Base-by-base conservation (phyloP, 345 rosid genomes). In the Lepidium aucheri region DNA sequence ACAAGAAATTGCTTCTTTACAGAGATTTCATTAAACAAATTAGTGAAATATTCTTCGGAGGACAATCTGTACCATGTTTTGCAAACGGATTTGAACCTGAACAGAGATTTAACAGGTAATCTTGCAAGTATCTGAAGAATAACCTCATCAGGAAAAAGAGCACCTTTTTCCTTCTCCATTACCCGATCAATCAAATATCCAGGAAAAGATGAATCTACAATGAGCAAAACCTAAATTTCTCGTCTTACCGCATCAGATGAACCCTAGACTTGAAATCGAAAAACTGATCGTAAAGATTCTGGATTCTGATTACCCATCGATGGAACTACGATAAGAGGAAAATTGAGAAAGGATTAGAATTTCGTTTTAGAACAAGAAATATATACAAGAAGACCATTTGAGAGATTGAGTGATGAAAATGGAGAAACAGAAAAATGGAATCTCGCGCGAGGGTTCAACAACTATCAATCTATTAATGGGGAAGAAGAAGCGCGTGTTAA, bases 101-200 rank as follows among this genome's bases (percentile, higher is more conserved):
- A 79, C 7, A 92, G 78, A 2, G 87, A 74, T 75, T 87, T 89
- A 16, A 83, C 79, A 39, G 97, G 98, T 78, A 92, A 74, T 74
- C 97, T 79, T 0, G 85, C 79, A 20, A 89, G 89, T 35, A 92
- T 86, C 56, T 81, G 86, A 30, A 83, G 70, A 46, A 86, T n/a
- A 20, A 87, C 86, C 63, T 87, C 95, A 64, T 86, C 96, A 6
- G 96, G 95, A 46, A 89, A 83, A 70, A 73, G 60, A 47, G 58
- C 44, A 73, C 22, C 67, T 71, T 77, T 68, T 17, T 52, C 73
- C 47, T 71, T 67, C 12, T 53, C 77, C 88, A 78, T 77, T 16
- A 60, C 1, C 14, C 14, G 53, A 67, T 43, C 13, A 28, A 11
- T 49, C 43, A 24, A 61, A 14, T 8, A 36, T 13, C 7, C 11